Evolutionary conservation across 2,329 filamentous ascomycete species (phyloP).

Genomic region (Diaporthe batatas): DNA sequence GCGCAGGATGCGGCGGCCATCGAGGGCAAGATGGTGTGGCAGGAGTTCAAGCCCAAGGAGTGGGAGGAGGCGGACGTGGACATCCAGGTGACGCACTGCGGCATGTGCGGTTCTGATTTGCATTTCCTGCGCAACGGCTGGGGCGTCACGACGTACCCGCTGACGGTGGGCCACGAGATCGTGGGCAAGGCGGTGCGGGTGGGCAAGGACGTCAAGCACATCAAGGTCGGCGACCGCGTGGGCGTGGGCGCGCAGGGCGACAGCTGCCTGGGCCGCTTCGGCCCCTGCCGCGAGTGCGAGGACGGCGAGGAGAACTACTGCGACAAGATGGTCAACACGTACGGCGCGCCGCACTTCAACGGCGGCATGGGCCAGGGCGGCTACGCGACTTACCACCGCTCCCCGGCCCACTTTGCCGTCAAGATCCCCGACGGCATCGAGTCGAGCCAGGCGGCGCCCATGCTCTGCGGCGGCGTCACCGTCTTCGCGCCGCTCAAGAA

Average conservation of each 20-base stretch:
- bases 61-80: conserved; percentile 77
- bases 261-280: conserved; percentile 59
- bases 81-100: conserved; percentile 75
- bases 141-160: conserved; percentile 53
- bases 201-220: conserved; percentile 58
- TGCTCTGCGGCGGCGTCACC: conserved; percentile 79
- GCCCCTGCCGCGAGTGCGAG: conserved; percentile 58
- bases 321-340: conserved; percentile 61
- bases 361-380: conserved; percentile 72
- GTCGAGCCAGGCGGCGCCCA: conserved; percentile 64
- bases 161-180: conserved; percentile 75
- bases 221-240: conserved; percentile 74
- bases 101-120: conserved; percentile 74
- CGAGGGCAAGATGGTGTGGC: conserved; percentile 68
- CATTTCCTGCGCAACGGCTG: conserved; percentile 66
- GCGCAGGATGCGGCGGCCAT: conserved; percentile 56
- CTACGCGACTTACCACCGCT: conserved; percentile 51
- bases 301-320: conserved; percentile 57
- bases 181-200: conserved; percentile 70
- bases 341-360: conserved; percentile 62
- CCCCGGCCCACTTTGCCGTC: conserved; percentile 59
- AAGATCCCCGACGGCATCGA: conserved; percentile 57
- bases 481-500: conserved; percentile 70
- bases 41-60: conserved; percentile 71
- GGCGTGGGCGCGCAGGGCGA: conserved; percentile 72